A percentile compares a stretch with the other conserved stretches of the same genome.
Evolutionary conservation across 495 filamentous ascomycete genomes (phyloP).

Genomic region (Lasiosphaeriaceae sp.): DNA sequence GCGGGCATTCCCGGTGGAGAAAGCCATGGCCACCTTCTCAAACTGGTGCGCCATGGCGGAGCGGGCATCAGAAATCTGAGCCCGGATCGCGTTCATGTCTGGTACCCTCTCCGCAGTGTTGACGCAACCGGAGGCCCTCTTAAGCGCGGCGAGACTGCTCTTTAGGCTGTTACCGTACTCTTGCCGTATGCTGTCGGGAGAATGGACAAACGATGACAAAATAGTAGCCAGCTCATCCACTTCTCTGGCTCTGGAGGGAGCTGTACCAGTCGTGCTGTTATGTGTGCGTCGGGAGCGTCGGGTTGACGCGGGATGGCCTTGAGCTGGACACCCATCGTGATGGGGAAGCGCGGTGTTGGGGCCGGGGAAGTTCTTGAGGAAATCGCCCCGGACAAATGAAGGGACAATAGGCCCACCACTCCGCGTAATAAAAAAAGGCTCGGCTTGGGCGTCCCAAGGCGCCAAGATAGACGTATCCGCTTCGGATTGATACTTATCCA

Average conservation of each 20-base stretch:
- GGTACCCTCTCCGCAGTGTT: background rate
- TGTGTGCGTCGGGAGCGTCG: background rate
- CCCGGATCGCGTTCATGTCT: background rate
- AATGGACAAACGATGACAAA: background rate
- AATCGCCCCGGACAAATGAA: background rate
- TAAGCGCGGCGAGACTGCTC: background rate
- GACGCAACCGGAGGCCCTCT: background rate
- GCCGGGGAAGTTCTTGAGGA: background rate
- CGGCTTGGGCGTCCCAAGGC: background rate
- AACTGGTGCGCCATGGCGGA: background rate
- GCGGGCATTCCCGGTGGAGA: background rate
- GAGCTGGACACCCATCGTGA: too few relatives aligned
- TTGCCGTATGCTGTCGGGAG: background rate
- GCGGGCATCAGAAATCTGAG: background rate
- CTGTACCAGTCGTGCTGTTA: background rate
- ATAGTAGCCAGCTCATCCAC: background rate
- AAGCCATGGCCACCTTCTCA: background rate
- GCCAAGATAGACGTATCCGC: background rate
- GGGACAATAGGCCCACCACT: background rate
- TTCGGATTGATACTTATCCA: background rate
- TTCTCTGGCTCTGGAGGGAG: background rate
- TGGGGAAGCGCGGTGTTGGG: background rate
- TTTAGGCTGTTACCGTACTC: background rate
- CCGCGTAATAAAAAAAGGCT: background rate
- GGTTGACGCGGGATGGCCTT: background rate